Conservation (phyloP, 495 filamentous ascomycete genomes). For the Aspergillus bertholletiae region DNA sequence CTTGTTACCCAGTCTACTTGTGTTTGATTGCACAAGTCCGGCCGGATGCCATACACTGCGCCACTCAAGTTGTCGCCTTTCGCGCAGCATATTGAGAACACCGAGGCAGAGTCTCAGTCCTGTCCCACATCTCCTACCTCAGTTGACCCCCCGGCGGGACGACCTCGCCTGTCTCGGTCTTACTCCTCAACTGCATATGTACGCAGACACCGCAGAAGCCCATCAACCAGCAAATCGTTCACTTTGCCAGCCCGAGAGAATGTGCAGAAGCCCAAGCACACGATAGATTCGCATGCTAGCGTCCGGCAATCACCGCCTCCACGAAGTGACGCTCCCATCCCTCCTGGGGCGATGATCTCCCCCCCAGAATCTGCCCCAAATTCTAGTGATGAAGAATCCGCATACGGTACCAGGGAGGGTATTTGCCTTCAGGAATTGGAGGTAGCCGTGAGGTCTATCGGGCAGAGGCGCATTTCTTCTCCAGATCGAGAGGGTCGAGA, state of each 20-base stretch:
- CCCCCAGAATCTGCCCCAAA: conserved; percentile 77
- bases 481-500: conserved; percentile 45
- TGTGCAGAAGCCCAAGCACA: conserved; percentile 38
- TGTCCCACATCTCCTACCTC: conserved; percentile 35
- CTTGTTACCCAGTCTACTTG: conserved; percentile 23
- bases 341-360: conserved; percentile 76
- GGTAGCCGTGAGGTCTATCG: conserved; percentile 76
- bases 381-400: conserved; percentile 79
- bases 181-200: conserved; percentile 75
- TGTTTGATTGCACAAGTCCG: conserved; percentile 43
- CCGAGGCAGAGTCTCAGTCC: conserved; percentile 55
- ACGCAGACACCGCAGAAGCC: conserved; percentile 62
- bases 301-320: conserved; percentile 79
- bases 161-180: conserved; percentile 64
- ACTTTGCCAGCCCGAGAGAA: conserved; percentile 26
- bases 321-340: conserved; percentile 65
- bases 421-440: conserved; percentile 74
- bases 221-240: conserved; percentile 47
- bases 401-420: conserved; percentile 51
- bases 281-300: conserved; percentile 51
- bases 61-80: conserved; percentile 78
- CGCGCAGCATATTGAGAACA: conserved; percentile 61
- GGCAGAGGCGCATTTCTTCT: conserved; percentile 62
- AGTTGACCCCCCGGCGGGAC: conserved; percentile 31
- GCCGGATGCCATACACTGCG: conserved; percentile 90